Evolutionary conservation across 495 filamentous ascomycete genomes (phyloP), one percentile per base, ranked within the genome.

Genomic region (Hypoxylon cercidicola): DNA sequence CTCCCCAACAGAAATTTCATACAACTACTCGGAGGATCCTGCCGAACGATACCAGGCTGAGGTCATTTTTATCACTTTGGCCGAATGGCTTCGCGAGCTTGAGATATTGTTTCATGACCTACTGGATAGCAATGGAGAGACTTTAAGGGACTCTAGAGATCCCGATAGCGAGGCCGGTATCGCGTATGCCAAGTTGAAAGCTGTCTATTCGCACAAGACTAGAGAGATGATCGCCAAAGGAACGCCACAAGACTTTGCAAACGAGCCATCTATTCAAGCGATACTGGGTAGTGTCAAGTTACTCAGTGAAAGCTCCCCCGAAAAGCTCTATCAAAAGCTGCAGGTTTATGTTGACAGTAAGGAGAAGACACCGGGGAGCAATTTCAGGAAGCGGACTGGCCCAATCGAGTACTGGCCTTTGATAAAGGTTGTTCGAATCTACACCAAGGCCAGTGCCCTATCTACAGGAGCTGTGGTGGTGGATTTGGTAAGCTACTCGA

Each of bases 1-100:
- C 0, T 84, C 86, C 9, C 83, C 86, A 0, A 90, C 84, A 0
- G 88, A 90, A 63, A 82, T 91, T 12, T 86, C 86, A 0, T 91
- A 82, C 68, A 89, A 88, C 46, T 12, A 69, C 46, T 74, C 69
- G n/a, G 41, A 83, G 19, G 79, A 85, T 16, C 69, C 77, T 1
- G 62, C 62, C 0, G 60, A 73, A 25, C 78, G 70, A 47, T 91
- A 89, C 70, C 75, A 77, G 19, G 88, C 88, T n/a, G 81, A 87
- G 56, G 81, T 91, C 41, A 84, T 89, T 55, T 90, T 90, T 73
- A 84, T 90, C 45, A 71, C 72, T 11, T 35, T 44, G 0, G 68
- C 77, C 2, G 85, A 90, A n/a, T 90, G 87, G 85, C 61, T 78
- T 35, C 78, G 75, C 10, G 88, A 90, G 55, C 71, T 90, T 0